A percentile compares a stretch with the other conserved stretches of the same genome.
Conservation (phyloP, 1,284 basidiomycete species). For the Naganishia sp. region DNA sequence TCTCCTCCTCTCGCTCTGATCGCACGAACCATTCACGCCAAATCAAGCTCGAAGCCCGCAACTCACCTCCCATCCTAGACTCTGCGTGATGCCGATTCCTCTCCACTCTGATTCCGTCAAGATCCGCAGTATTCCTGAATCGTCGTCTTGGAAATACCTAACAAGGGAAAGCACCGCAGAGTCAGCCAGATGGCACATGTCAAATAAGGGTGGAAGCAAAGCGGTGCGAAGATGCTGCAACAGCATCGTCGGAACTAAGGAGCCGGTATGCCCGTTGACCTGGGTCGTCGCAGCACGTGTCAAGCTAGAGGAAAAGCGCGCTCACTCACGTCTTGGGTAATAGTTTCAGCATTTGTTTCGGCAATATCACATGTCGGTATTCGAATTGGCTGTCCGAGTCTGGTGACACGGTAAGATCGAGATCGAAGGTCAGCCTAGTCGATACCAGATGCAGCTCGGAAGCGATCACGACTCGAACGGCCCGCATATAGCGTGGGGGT, state of each 20-base stretch:
- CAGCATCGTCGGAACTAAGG: no score
- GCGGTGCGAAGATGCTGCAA: no score
- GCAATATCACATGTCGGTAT: constrained; percentile 89
- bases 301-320: no score
- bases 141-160: constrained; percentile 64
- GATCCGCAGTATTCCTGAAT: constrained; percentile 76
- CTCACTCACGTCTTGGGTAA: constrained; percentile 73
- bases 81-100: constrained; percentile 92
- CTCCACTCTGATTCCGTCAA: constrained; percentile 88
- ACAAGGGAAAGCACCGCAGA: constrained; percentile 6
- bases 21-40: not conserved
- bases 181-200: no score
- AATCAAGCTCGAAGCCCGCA: no score
- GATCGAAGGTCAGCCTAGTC: constrained; percentile 30
- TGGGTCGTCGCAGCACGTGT: no score
- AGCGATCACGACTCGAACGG: no score
- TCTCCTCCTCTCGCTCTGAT: not conserved
- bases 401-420: constrained; percentile 42
- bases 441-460: not conserved
- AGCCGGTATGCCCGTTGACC: no score
- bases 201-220: no score
- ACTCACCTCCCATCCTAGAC: constrained; percentile 87
- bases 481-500: not conserved
- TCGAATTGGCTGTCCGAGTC: constrained; percentile 59
- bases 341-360: constrained; percentile 82